Base-by-base conservation (phyloP, 2,329 filamentous ascomycete species). In the Aspergillus brasiliensis region DNA sequence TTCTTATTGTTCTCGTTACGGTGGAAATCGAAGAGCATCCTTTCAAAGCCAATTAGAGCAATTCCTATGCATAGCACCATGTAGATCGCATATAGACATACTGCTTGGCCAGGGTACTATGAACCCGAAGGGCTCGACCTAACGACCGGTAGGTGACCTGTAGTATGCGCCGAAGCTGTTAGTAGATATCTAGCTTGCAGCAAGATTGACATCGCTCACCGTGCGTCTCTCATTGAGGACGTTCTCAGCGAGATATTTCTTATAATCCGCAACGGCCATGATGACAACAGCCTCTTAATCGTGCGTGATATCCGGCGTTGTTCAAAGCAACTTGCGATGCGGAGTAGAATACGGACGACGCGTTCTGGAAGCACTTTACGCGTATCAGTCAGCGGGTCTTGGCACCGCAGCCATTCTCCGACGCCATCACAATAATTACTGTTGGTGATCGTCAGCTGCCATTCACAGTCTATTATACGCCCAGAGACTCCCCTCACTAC, bases 71-170 rank as follows among this genome's bases (percentile, higher is more conserved):
- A 19, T 11, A 48, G 34, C 27, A 1, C 53, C 38, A 8, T 17
- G 51, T 3, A 23, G 51, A 21, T 4, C 31, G n/a, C 5, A 19
- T 19, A 49, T n/a, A 59, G 61, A 75, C 85, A 65, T 80, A 96
- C 93, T 93, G 88, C 77, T 99, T 99, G 11, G 95, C 95, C 46
- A 85, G 82, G 72, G 96, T 95, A 74, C 91, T 89, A 74, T 97
- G 90, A 47, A 97, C 84, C 70, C 92, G 90, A 56, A 97, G 78
- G 40, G 88, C 89, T 70, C 94, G 86, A 76, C 92, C 95, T 62
- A 99, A 79, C 51, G 89, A 82, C 53, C 92, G 89, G 80, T 97
- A 98, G 53, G 91, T 96, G 70, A 97, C 84, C 92, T 96, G 40
- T 27, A 34, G 21, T 8, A 55, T 31, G 38, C 27, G 42, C 25